Evolutionary conservation across 2,329 filamentous ascomycete genomes (phyloP), one percentile per base, ranked within the genome.

Genomic region (Teratosphaeria zuluensis): DNA sequence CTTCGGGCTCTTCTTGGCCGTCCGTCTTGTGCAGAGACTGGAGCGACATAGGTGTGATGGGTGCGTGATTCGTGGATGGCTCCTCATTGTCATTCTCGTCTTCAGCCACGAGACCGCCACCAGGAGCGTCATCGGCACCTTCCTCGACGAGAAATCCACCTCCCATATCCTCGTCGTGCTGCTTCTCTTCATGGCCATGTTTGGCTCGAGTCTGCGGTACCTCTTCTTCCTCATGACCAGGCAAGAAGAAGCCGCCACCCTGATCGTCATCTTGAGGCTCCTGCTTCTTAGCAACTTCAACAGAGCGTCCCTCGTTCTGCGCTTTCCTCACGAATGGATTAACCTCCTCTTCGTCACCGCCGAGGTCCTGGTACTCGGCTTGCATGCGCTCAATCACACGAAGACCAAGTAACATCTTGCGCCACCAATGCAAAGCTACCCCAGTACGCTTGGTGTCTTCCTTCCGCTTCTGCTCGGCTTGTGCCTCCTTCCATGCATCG

Each of bases 401-500:
- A 74, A 96, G 70, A 0, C 92, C 92, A 79, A 92, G 89, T 14
- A 95, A 74, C 65, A 96, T 90, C 72, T 89, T 95, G 59, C 89
- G 83, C 94, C 94, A 99, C 64, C 85, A 83, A 0, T 81, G 82
- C 53, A 97, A 70, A 0, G 88, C 85, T 12, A 82, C 79, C 62
- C 88, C 91, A 56, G 87, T 84, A 7, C 88, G 81, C 74, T 96
- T 96, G 60, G 88, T 87, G 60, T 94, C 86, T 69, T 95, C 91
- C 66, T 90, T 92, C 55, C 87, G 84, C 54, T 79, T 79, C 56
- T 85, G 82, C 71, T 95, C 90, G 64, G 90, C 88, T 61, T 94
- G 88, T 58, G 85, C 86, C 2, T 65, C 70, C 46, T 84, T 82
- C 77, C 95, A 88, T 62, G 92, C 88, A 68, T 90, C 87, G 70